phyloP scores from a whole-genome alignment of 2,329 filamentous ascomycete genomes.

The Fonsecaea multimorphosa region DNA sequence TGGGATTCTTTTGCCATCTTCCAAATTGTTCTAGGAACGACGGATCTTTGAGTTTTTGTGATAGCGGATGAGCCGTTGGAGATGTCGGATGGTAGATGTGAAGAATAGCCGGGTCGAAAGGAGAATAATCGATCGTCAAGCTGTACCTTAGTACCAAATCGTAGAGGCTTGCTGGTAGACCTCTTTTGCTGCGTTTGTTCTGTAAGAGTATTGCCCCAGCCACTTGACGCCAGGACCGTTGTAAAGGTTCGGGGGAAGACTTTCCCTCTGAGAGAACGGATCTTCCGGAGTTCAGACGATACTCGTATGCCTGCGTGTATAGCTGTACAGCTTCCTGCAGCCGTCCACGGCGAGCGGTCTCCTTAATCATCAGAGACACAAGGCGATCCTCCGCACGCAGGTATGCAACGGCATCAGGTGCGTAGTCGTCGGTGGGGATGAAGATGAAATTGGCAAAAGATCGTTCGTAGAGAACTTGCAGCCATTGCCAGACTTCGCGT shows the following conservation, averaged over 20 bases:
- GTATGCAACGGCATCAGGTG: constrained; percentile 18
- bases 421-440: constrained; percentile 6
- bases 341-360: constrained; percentile 25
- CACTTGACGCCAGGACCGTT: constrained; percentile 33
- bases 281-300: constrained; percentile 36
- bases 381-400: constrained; percentile 36
- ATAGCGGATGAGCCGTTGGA: constrained; percentile 41
- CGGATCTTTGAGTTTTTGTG: constrained; percentile 23
- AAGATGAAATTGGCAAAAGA: constrained; percentile 21
- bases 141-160: constrained; percentile 36
- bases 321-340: constrained; percentile 35
- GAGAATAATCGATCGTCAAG: constrained; percentile 19
- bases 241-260: constrained; percentile 14
- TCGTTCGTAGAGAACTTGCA: constrained; percentile 34
- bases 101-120: constrained; percentile 42
- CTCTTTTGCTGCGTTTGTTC: constrained; percentile 31
- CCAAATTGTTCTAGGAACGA: constrained; percentile 37
- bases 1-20: constrained; percentile 27
- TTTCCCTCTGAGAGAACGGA: constrained; percentile 31
- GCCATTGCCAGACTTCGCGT: constrained; percentile 39
- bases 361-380: constrained; percentile 36
- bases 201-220: constrained; percentile 41
- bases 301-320: constrained; percentile 34
- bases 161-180: constrained; percentile 43
- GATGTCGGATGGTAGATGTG: constrained; percentile 48